phyloP scores from a whole-genome alignment of 495 filamentous ascomycete genomes.

The Lophium mytilinum region DNA sequence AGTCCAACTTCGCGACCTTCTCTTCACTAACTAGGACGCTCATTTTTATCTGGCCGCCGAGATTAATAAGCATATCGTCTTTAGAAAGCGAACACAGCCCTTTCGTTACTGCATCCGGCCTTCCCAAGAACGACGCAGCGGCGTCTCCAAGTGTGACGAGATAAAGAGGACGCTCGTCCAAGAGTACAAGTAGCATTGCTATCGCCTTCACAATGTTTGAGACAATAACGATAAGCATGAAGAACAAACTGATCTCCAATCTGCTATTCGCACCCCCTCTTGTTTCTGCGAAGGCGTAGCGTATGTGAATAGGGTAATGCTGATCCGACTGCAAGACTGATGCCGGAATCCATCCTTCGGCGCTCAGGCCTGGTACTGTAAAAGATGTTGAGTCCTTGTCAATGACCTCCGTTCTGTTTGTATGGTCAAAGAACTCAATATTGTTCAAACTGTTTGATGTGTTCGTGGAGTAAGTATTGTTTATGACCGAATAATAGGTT shows the following conservation, averaged over 20 bases:
- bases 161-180: background rate
- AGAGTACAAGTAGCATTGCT: background rate
- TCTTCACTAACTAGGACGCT: no score
- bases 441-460: no score
- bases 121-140: background rate
- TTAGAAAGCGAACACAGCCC: background rate
- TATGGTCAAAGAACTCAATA: no score
- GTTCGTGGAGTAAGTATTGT: background rate
- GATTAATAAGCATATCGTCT: background rate
- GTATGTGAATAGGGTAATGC: background rate
- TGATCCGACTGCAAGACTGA: background rate
- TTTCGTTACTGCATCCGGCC: background rate
- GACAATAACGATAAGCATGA: conserved; percentile 2
- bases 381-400: no score
- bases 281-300: background rate
- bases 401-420: no score
- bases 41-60: no score
- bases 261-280: background rate
- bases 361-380: no score
- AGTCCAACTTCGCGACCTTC: no score
- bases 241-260: background rate
- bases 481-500: background rate
- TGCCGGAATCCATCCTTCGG: no score
- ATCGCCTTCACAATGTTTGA: conserved; percentile 1
- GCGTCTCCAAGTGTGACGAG: conserved; percentile 2